Conservation (phyloP, 2,329 filamentous ascomycete genomes). For the Verticillium tricorpus region DNA sequence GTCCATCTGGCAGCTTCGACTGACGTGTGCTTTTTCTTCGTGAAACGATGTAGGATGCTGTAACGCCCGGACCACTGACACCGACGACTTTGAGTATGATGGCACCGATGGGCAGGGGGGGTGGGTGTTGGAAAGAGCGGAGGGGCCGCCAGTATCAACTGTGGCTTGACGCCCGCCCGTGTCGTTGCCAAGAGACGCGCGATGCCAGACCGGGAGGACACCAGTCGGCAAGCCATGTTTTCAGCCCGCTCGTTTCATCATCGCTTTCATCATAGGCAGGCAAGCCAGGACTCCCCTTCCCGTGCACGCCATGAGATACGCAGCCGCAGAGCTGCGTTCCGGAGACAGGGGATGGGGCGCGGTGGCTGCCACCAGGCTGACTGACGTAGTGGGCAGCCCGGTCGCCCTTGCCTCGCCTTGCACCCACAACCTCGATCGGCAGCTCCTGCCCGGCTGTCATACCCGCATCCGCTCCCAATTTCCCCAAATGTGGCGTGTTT, state of each 20-base stretch:
- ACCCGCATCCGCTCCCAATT: too few relatives aligned
- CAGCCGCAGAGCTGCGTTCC: too few relatives aligned
- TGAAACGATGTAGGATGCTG: not conserved
- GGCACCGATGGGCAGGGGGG: not conserved
- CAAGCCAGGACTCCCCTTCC: not conserved
- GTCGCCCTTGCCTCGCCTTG: not conserved
- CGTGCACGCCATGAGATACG: not conserved
- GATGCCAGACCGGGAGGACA: not conserved
- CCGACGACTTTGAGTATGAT: not conserved
- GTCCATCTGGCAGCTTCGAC: not conserved
- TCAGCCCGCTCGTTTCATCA: conserved; percentile 2
- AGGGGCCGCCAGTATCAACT: not conserved
- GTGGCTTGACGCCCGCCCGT: not conserved
- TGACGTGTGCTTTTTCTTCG: not conserved
- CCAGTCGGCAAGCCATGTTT: not conserved
- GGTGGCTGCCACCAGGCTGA: not conserved
- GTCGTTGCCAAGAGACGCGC: not conserved
- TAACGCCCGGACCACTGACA: not conserved
- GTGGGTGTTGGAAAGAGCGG: not conserved
- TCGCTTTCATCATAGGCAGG: conserved; percentile 1
- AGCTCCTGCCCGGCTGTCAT: too few relatives aligned
- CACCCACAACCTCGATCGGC: too few relatives aligned
- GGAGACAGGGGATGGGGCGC: too few relatives aligned
- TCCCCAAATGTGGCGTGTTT: too few relatives aligned
- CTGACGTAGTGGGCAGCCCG: not conserved